Base-by-base conservation (phyloP, 2,329 filamentous ascomycete species). In the Acarospora socialis region DNA sequence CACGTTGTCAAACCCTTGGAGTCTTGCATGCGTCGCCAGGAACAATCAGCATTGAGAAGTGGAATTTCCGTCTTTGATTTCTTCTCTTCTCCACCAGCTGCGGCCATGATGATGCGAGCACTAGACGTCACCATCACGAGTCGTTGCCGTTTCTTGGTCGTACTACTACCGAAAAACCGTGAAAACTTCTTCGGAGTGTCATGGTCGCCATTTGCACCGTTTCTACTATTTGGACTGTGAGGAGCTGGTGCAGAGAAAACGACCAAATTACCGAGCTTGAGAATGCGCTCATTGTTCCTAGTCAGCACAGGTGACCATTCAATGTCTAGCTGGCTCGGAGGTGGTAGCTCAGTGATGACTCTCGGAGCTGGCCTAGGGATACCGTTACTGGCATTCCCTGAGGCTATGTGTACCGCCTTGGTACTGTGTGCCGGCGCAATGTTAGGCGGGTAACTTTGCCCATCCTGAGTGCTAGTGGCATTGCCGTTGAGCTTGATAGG, bases 251-350 rank as follows among this genome's bases (percentile, higher is more conserved):
- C 26, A 4, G 82, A 79, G 22, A 81, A 66, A 5, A 98, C 86
- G 54, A 84, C 71, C 41, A 94, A 61, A 47, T 98, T 93, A 2
- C 90, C 90, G 14, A 98, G 65, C 54, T 92, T 94, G 40, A 98
- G 56, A 44, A 98, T 98, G 21, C 90, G 73, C 56, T 98, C 90
- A 49, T 95, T 94, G 37, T 74, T 77, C 47, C 77, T 76, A 7
- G 81, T 94, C 34, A 98, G 63, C 4, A 98, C 86, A 1, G 90
- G 90, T 1, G 87, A 94, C 90, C 90, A 98, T 56, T 98, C 90
- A 35, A 98, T 92, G 50, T 98, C 90, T 16, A 98, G 64, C 53
- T 95, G 90, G 30, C 81, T 93, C 1, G 90, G 90, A n/a, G 90
- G 87, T 10, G 90, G 84, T 7, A 98, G 66, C 54, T 98, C 90